phyloP scores from a whole-genome alignment of 176 grass and related monocot species.

The Themeda triandra region DNA sequence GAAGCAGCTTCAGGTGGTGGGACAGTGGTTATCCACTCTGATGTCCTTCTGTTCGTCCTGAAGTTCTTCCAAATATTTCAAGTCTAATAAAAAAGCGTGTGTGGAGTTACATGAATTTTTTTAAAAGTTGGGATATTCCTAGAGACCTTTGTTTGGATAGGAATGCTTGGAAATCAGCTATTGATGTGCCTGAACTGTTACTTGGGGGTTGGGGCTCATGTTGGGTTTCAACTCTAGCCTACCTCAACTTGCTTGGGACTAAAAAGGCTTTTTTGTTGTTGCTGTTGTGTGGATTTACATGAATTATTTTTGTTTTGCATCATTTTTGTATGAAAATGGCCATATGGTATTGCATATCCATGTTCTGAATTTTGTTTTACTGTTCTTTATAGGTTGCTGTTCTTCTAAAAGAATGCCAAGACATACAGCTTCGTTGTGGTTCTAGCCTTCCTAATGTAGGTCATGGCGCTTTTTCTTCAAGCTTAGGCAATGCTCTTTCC shows the following conservation, averaged over 20 bases:
- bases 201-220: too few relatives aligned
- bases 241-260: too few relatives aligned
- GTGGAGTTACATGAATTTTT: neutral
- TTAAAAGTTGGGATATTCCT: too few relatives aligned
- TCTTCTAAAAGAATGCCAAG: constrained; percentile 93
- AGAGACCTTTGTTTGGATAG: too few relatives aligned
- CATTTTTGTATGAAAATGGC: neutral
- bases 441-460: constrained; percentile 33
- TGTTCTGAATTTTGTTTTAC: constrained; percentile 7
- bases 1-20: neutral
- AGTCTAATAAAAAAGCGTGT: neutral
- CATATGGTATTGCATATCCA: neutral
- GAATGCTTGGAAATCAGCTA: too few relatives aligned
- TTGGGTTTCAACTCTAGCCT: too few relatives aligned
- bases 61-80: constrained; percentile 5
- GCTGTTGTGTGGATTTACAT: neutral
- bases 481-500: constrained; percentile 25
- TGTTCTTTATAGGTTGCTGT: constrained; percentile 58
- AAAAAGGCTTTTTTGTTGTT: too few relatives aligned
- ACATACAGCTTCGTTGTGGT: constrained; percentile 93
- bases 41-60: neutral
- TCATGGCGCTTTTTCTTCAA: constrained; percentile 35
- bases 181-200: too few relatives aligned
- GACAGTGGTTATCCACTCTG: neutral
- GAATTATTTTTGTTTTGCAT: neutral